Evolutionary conservation across 805 yeast genomes (phyloP), one percentile per base, ranked within the genome.

Genomic region (Grigorovia jiainica): DNA sequence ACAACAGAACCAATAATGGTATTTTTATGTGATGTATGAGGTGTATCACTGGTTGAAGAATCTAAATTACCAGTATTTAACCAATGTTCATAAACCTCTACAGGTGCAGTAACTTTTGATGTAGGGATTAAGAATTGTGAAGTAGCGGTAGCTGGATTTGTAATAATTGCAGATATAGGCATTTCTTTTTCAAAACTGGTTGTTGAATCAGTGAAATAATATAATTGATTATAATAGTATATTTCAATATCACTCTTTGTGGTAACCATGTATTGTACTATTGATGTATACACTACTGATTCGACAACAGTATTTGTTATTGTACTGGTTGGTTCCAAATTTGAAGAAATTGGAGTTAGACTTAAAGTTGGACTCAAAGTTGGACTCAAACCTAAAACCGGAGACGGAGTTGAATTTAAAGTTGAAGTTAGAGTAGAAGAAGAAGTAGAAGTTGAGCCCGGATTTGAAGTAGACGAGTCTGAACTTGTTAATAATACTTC

Each of bases 1-100:
- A 59, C 56, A 0, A 58, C 59, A 31, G 62, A 51, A 17, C 62
- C 64, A 17, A 53, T 52, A 9, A 58, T 53, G 18, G 54, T 51
- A 17, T 53, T 54, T n/a, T 31, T 42, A 29, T 43, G 36, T 7
- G 34, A 32, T 5, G 11, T 25, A 7, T 11, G 21, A 13, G 24
- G 5, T 16, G 15, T n/a, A 20, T 20, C 15, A 16, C n/a, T 13
- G 7, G 29, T 13, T 19, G 40, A 13, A 20, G 23, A 36, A 15
- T 39, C 42, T 17, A 39, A 19, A 3, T 30, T 21, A 19, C 45
- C 42, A 7, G 55, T 58, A 24, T 46, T 38, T 4, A 55, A 39
- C 56, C 56, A 53, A 25, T 50, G 48, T 18, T 56, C 33, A 40
- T 55, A 57, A 18, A 33, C 6, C 13, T 23, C n/a, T 19, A 49